Base-by-base conservation (phyloP, 768 basidiomycete genomes). In the Rubroboletus satanas region DNA sequence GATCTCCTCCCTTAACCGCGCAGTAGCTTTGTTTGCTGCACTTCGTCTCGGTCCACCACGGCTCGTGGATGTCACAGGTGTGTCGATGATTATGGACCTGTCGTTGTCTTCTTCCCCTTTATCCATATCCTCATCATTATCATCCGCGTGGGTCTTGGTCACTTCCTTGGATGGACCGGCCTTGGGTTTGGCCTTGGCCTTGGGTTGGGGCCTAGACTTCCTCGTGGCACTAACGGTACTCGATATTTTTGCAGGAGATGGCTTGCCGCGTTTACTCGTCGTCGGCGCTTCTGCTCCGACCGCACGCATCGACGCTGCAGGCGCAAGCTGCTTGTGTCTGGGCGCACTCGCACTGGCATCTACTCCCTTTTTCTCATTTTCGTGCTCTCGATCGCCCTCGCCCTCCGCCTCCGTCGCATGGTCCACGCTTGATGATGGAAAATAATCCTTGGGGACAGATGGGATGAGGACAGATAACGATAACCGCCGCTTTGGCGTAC, bases 1-100 rank as follows among this genome's bases (percentile, higher is more conserved):
- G 53, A 93, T 74, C 49, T 74, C 72, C 8, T 79, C 73, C 42
- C 73, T 74, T 45, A 83, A 61, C 39, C 72, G 73, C 47, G 72
- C 70, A 4, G 68, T 74, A 9, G 82, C 83, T 51, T 73, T 81
- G 70, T 65, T 84, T 56, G 74, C 82, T 64, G 76, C 93, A 60
- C 71, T 75, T 62, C 77, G 84, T 73, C 75, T 26, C 69, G 53
- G 55, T n/a, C 66, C 64, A 0, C 45, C 46, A 32, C 64, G 68
- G 15, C 51, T 51, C 11, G 47, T 51, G 5, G 62, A 66, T 9
- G 51, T 21, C 14, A 54, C 18, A 1, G 64, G 45, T 5, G 41
- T 14, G 21, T 62, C 64, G 10, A 51, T 17, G 7, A 58, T 18
- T 21, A 66, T 56, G 10, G 61, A 64, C 4, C 5, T 23, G 0